Evolutionary conservation across 2,329 filamentous ascomycete genomes (phyloP).

Genomic region (Alternaria hordeiaustralica): DNA sequence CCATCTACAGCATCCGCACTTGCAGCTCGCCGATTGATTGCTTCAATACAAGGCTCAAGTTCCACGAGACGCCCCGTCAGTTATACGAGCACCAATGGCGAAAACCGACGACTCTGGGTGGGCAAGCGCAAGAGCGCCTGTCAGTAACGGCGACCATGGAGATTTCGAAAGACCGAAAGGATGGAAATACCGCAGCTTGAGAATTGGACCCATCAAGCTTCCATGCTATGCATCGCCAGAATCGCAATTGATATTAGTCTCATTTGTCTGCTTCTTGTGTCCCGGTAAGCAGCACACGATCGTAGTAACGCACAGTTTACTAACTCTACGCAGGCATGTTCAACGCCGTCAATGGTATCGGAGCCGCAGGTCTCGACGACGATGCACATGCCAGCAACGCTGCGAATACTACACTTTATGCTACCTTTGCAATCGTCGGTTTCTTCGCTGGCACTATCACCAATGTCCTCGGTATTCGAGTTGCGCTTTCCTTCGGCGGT

Average conservation of each 20-base stretch:
- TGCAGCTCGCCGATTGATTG: neutral
- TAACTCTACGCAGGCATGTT: slow-evolving; percentile 49
- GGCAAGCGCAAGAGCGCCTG: neutral
- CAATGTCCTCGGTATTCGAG: slow-evolving; percentile 72
- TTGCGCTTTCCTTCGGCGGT: slow-evolving; percentile 72
- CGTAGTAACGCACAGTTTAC: neutral
- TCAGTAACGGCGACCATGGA: neutral
- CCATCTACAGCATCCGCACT: neutral
- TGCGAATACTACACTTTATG: slow-evolving; percentile 69
- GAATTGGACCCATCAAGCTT: slow-evolving; percentile 47
- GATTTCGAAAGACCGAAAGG: slow-evolving; percentile 35
- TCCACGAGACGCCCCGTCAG: too few species aligned
- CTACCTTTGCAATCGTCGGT: slow-evolving; percentile 68
- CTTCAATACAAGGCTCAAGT: neutral
- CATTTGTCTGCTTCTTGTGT: slow-evolving; percentile 58
- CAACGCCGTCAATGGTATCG: slow-evolving; percentile 56
- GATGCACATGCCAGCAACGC: slow-evolving; percentile 65
- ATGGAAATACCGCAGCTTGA: slow-evolving; percentile 53
- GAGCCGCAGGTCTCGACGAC: slow-evolving; percentile 52
- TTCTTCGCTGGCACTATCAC: slow-evolving; percentile 72
- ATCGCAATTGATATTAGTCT: slow-evolving; percentile 53
- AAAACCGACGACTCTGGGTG: neutral
- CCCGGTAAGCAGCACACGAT: slow-evolving; percentile 37
- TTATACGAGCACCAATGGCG: neutral
- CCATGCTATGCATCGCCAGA: slow-evolving; percentile 56